Evolutionary conservation across 2,329 filamentous ascomycete species (phyloP), one percentile per base, ranked within the genome.

Genomic region (Venturia pyrina): DNA sequence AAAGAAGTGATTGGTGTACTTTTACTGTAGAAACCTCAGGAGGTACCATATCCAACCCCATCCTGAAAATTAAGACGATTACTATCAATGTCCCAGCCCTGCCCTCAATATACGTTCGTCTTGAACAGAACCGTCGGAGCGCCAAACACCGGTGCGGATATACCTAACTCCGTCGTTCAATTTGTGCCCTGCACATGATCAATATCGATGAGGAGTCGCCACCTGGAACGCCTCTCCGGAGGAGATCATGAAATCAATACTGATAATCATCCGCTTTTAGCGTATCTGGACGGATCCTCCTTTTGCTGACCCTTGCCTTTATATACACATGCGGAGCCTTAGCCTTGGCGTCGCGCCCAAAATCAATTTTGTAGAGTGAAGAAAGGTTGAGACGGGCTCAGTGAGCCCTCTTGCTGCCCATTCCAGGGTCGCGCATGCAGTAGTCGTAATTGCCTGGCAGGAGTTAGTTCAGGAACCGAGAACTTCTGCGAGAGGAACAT

Each of bases 351-450:
- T 34, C 28, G 15, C 17, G 34, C 50, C 15, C 1, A 34, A 32
- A 17, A 32, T n/a, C 13, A 32, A 34, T 17, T 57, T 57, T 13
- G 28, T 19, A 34, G 15, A n/a, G 17, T 15, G 15, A n/a, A 59
- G 5, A 28, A n/a, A n/a, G n/a, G 13, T 32, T 24, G 32, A 59
- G 15, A 37, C 5, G 5, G 17, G 53, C 2, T 62, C 28, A 62
- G 21, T 62, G 60, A 62, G 19, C 60, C 37, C 10, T 34, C n/a
- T 19, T 44, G 5, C 24, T 65, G n/a, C 50, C 50, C 50, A 65
- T 41, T 2, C 46, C 63, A 6, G 67, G 69, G 60, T 71, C 71
- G 8, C 69, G 64, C 70, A 70, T 70, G 61, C 71, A 72, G 43
- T 70, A 70, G 64, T 72, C 71, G 37, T 66, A 65, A 59, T 71